Evolutionary conservation across 495 filamentous ascomycete species (phyloP).

Genomic region (Penicillium longicatenatum): DNA sequence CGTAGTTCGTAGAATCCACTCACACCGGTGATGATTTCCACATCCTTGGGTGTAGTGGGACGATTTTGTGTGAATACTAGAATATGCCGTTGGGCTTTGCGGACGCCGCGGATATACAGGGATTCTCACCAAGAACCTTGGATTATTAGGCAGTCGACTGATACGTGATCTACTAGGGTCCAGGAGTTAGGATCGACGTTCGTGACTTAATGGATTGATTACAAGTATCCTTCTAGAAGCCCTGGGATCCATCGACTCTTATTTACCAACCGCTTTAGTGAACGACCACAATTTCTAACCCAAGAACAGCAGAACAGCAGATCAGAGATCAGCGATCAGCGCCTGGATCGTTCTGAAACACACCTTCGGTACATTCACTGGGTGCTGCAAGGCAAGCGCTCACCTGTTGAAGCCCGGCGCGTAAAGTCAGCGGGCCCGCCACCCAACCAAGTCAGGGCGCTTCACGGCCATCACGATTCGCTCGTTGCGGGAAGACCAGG

Average conservation of each 20-base stretch:
- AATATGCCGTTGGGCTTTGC: background rate
- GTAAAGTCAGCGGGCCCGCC: constrained; percentile 27
- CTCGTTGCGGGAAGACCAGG: background rate
- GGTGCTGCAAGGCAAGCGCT: constrained; percentile 23
- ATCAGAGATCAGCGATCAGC: background rate
- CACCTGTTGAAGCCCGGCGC: constrained; percentile 38
- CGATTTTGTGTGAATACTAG: background rate
- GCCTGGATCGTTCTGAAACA: constrained; percentile 18
- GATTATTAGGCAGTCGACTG: background rate
- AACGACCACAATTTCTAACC: background rate
- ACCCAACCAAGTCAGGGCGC: constrained; percentile 26
- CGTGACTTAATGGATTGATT: background rate
- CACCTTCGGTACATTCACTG: constrained; percentile 1
- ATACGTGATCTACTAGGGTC: too few species aligned
- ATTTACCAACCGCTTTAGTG: background rate
- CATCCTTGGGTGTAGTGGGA: background rate
- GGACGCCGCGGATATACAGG: background rate
- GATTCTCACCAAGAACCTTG: background rate
- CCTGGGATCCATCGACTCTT: background rate
- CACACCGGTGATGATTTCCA: background rate
- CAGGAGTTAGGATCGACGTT: background rate
- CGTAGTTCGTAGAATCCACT: background rate
- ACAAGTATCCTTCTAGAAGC: background rate
- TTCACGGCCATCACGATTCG: constrained; percentile 17
- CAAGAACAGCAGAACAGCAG: constrained; percentile 1